phyloP scores from a whole-genome alignment of 306 rosid genomes.

The Quercus dentata region DNA sequence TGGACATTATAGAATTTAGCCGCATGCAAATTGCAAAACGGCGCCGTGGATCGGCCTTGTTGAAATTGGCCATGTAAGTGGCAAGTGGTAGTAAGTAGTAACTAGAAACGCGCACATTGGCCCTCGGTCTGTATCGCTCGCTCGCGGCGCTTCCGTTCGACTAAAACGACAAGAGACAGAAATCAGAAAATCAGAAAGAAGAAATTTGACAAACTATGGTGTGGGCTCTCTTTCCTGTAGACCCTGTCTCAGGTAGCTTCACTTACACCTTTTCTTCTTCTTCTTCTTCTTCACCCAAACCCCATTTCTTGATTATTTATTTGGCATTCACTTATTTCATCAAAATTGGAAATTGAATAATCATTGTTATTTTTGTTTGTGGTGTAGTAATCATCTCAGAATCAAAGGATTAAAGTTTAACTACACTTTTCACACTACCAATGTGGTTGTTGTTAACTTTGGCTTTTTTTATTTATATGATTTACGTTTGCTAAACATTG shows the following conservation, averaged over 20 bases:
- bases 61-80: no score
- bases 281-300: background rate
- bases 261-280: background rate
- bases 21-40: no score
- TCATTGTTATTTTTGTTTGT: no score
- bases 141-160: background rate
- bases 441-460: background rate
- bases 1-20: no score
- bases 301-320: no score
- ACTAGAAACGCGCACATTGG: no score
- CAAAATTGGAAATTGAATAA: no score
- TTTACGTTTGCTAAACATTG: background rate
- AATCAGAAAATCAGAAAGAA: background rate
- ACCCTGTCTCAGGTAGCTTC: constrained; percentile 55
- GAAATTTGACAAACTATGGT: constrained; percentile 46
- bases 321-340: no score
- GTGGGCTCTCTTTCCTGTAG: constrained; percentile 78
- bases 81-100: no score
- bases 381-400: no score
- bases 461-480: background rate
- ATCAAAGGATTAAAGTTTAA: no score
- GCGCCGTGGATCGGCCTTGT: no score
- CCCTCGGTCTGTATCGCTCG: background rate
- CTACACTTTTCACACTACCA: background rate
- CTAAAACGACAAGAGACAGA: background rate